These are phyloP conservation scores for Mucor sp. DNA, from an alignment of 371 early-diverging fungal species.

Conservation along the genomic window DNA sequence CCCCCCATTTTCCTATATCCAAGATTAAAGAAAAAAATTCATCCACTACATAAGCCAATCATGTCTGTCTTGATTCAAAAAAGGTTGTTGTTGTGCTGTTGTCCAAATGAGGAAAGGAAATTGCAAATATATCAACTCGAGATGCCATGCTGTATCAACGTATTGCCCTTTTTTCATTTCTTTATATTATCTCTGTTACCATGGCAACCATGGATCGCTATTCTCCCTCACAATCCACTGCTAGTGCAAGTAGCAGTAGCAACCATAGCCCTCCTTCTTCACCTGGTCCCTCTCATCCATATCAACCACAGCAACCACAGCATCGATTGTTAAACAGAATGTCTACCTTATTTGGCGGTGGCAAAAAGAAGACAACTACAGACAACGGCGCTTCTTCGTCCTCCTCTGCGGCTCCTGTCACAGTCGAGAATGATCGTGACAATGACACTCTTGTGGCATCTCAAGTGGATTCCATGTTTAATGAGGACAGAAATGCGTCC, in stretches of 20 bases:
- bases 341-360: slow-evolving; percentile 30
- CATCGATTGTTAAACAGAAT: slow-evolving; percentile 19
- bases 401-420: background rate
- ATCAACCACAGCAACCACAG: slow-evolving; percentile 13
- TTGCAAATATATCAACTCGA: background rate
- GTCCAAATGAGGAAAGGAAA: slow-evolving; percentile 18
- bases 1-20: background rate
- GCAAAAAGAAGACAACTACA: slow-evolving; percentile 14
- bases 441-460: background rate
- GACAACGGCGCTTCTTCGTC: background rate
- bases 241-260: background rate
- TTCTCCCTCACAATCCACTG: background rate
- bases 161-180: slow-evolving; percentile 4
- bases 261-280: background rate
- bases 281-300: slow-evolving; percentile 1
- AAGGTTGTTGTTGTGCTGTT: slow-evolving; percentile 14
- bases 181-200: background rate
- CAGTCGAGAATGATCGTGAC: background rate
- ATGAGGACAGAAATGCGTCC: slow-evolving; percentile 18
- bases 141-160: background rate
- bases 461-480: slow-evolving; percentile 30
- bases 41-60: background rate
- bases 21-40: background rate
- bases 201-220: background rate
- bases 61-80: slow-evolving; percentile 2